Evolutionary conservation across 2,329 filamentous ascomycete species (phyloP).

Genomic region (Aspergillus sp.): DNA sequence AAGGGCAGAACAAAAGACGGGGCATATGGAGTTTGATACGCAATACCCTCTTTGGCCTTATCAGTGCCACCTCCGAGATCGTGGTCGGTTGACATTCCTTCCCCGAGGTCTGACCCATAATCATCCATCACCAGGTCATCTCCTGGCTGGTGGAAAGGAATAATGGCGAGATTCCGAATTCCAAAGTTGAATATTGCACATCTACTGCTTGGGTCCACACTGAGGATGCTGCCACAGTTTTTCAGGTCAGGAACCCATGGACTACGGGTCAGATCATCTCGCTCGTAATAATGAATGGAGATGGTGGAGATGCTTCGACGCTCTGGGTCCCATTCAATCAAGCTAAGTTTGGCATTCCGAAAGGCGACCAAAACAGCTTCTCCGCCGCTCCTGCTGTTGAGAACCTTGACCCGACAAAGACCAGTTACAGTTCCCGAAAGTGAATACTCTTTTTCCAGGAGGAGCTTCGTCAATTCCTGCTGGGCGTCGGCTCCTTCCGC

Average conservation of each 20-base stretch:
- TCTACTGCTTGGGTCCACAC: constrained; percentile 85
- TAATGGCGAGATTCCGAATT: constrained; percentile 81
- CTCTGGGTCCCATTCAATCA: constrained; percentile 91
- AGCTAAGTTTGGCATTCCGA: constrained; percentile 87
- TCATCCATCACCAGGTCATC: constrained; percentile 91
- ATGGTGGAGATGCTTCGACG: constrained; percentile 78
- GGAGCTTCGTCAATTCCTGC: constrained; percentile 72
- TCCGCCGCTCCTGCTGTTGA: constrained; percentile 74
- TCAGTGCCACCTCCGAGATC: constrained; percentile 32
- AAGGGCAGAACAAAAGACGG: constrained; percentile 92
- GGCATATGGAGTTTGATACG: constrained; percentile 69
- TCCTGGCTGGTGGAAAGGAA: constrained; percentile 84
- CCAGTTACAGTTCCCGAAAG: constrained; percentile 84
- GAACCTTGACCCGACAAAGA: constrained; percentile 73
- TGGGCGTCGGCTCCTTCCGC: constrained; percentile 56
- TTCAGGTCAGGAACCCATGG: constrained; percentile 79
- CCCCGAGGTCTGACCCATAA: constrained; percentile 81
- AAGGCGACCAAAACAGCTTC: constrained; percentile 82
- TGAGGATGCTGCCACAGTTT: constrained; percentile 77
- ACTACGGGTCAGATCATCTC: constrained; percentile 79
- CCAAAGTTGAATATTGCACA: constrained; percentile 96
- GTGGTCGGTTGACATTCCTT: constrained; percentile 56
- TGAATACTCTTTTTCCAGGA: constrained; percentile 80
- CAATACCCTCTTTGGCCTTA: constrained; percentile 36
- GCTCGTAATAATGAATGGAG: constrained; percentile 97